Percentiles rank a stretch among this genome's conserved stretches.
Conservation (phyloP, 148 eudicot species). For the Euryodendron excelsum region DNA sequence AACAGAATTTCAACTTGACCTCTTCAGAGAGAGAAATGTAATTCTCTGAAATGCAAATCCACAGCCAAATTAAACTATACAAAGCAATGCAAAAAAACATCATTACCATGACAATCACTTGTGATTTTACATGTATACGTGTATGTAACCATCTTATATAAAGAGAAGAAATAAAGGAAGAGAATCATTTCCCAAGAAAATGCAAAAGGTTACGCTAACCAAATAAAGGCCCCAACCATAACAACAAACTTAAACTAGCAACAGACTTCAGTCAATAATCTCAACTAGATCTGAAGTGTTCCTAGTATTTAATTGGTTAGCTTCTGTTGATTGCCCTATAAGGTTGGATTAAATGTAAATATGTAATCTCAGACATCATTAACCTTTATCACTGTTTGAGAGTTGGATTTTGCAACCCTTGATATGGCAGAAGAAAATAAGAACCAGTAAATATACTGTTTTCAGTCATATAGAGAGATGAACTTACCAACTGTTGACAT, state of each 20-base stretch:
- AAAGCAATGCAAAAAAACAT: neutral
- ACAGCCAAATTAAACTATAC: neutral
- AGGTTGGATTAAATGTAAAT: neutral
- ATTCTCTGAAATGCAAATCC: neutral
- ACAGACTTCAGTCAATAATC: neutral
- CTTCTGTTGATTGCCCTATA: neutral
- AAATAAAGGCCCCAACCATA: neutral
- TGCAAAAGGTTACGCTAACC: neutral
- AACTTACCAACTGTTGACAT: conserved; percentile 96
- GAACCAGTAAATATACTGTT: neutral
- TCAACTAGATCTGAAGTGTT: too few species aligned
- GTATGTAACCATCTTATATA: neutral
- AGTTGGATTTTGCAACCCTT: neutral
- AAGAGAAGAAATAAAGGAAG: neutral
- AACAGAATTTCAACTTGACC: neutral
- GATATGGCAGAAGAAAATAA: neutral
- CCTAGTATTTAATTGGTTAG: neutral
- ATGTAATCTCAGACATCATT: neutral
- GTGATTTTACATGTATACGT: neutral
- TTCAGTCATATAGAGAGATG: conserved; percentile 13
- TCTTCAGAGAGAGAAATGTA: neutral
- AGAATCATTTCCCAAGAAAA: neutral
- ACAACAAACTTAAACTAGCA: neutral
- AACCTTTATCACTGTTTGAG: neutral
- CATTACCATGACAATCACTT: neutral